These are phyloP conservation scores for Vitis hybrid DNA, from an alignment of 177 flowering plant species.

Conservation along the genomic window DNA sequence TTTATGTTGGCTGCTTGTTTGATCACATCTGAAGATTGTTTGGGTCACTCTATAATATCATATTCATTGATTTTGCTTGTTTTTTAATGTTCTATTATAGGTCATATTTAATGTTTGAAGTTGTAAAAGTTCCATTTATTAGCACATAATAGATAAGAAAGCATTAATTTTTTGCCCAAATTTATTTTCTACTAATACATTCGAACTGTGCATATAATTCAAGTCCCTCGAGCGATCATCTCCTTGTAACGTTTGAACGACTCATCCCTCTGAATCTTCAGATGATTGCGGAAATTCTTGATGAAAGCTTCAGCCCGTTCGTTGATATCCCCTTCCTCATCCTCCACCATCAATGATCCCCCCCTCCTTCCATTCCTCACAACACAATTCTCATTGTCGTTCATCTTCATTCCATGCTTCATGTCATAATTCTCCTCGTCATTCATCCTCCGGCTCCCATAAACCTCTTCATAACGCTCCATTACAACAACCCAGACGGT, in stretches of 20 bases:
- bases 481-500: background rate
- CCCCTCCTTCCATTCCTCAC: background rate
- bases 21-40: too few species aligned
- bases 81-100: too few species aligned
- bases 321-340: slow-evolving; percentile 27
- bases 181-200: too few species aligned
- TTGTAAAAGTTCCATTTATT: too few species aligned
- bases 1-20: background rate
- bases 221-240: slow-evolving; percentile 29
- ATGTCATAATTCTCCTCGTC: background rate
- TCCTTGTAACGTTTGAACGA: slow-evolving; percentile 35
- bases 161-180: too few species aligned
- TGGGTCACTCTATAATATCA: too few species aligned
- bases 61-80: too few species aligned
- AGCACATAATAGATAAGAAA: too few species aligned
- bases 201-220: background rate
- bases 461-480: background rate
- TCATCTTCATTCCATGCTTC: background rate
- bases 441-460: background rate
- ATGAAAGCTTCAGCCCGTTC: slow-evolving; percentile 41
- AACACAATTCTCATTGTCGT: background rate
- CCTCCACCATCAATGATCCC: background rate
- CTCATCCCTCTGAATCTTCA: slow-evolving; percentile 34
- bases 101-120: too few species aligned
- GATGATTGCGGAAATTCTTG: slow-evolving; percentile 43